Conservation (phyloP, 2,329 filamentous ascomycete genomes). For the Aspergillus felis region DNA sequence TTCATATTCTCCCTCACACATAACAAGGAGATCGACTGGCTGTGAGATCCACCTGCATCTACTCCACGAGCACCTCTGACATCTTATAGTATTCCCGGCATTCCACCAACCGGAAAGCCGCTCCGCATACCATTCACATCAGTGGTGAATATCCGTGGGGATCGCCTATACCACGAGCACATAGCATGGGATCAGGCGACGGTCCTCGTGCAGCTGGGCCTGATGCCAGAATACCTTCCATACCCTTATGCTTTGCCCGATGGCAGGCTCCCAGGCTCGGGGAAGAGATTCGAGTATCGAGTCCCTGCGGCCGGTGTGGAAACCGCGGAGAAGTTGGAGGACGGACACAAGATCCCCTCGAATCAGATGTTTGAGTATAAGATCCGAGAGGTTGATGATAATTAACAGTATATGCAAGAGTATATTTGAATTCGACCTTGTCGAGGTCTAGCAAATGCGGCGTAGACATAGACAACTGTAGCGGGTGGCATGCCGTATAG, state of each 20-base stretch:
- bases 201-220: conserved; percentile 57
- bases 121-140: conserved; percentile 61
- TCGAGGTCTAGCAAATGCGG: too few relatives aligned
- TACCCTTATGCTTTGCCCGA: conserved; percentile 55
- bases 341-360: conserved; percentile 47
- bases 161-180: conserved; percentile 66
- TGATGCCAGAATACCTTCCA: conserved; percentile 62
- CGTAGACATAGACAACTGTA: too few relatives aligned
- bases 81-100: conserved; percentile 49
- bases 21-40: conserved; percentile 61
- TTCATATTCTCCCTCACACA: conserved; percentile 66
- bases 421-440: too few relatives aligned
- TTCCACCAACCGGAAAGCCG: conserved; percentile 53
- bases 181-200: conserved; percentile 68
- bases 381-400: conserved; percentile 24
- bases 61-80: neutral
- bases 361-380: conserved; percentile 55
- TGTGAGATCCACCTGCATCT: conserved; percentile 49
- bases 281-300: conserved; percentile 53
- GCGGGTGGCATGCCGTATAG: too few relatives aligned
- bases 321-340: conserved; percentile 48
- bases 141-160: conserved; percentile 65
- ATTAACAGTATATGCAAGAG: neutral
- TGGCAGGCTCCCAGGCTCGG: conserved; percentile 31
- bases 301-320: conserved; percentile 60